Evolutionary conservation across 192 early-diverging fungal genomes (phyloP).

Genomic region (Gamsiella multidivaricata): DNA sequence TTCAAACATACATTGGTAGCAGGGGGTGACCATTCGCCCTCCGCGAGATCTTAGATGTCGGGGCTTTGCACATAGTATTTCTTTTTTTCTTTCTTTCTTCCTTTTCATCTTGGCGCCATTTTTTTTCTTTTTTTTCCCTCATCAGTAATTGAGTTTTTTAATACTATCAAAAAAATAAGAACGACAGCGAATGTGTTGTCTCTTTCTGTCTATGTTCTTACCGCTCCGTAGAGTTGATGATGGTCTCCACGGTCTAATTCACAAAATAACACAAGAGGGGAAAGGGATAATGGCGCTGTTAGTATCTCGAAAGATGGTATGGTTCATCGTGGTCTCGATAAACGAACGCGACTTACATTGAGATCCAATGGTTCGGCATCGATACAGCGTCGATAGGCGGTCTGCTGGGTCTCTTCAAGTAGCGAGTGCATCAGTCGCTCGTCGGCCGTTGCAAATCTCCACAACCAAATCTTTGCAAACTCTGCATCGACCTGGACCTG

Average conservation of each 20-base stretch:
- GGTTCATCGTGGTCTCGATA: too few relatives aligned
- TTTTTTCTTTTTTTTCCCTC: slow-evolving; percentile 18
- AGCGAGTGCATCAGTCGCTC: slow-evolving; percentile 57
- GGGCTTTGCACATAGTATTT: slow-evolving; percentile 20
- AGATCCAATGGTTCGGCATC: slow-evolving; percentile 57
- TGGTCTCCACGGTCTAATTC: slow-evolving; percentile 26
- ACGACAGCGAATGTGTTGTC: too few relatives aligned
- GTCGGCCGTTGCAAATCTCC: slow-evolving; percentile 60
- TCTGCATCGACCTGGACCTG: slow-evolving; percentile 79
- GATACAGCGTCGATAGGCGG: slow-evolving; percentile 62
- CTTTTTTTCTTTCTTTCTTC: slow-evolving; percentile 9
- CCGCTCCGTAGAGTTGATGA: slow-evolving; percentile 26
- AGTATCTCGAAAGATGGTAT: too few relatives aligned
- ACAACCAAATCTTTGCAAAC: slow-evolving; percentile 59
- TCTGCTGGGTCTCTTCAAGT: slow-evolving; percentile 62
- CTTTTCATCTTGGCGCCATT: neutral
- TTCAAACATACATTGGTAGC: too few relatives aligned
- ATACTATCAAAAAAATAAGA: slow-evolving; percentile 4
- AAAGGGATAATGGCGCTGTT: too few relatives aligned
- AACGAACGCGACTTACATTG: slow-evolving; percentile 53
- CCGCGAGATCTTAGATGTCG: slow-evolving; percentile 1
- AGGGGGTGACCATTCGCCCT: too few relatives aligned
- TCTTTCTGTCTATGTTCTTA: slow-evolving; percentile 11
- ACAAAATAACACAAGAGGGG: neutral
- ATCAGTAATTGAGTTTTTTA: neutral